Evolutionary conservation across 306 rosid species (phyloP).

Genomic region (Castanea mollissima): DNA sequence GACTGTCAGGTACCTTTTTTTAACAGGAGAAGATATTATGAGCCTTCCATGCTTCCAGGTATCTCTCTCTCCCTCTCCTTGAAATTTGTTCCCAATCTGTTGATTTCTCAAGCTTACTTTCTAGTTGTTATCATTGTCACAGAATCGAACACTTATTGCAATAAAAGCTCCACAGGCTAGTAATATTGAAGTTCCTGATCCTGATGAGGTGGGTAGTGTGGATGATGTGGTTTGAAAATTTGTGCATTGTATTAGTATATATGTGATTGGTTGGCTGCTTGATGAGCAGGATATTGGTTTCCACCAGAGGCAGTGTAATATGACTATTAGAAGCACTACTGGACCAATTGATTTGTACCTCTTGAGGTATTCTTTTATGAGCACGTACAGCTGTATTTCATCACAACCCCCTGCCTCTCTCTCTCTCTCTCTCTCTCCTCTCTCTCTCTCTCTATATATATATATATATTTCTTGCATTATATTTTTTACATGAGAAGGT

Average conservation of each 20-base stretch:
- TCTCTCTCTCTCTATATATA: not conserved
- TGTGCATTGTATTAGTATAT: conserved; percentile 12
- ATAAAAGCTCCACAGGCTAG: conserved; percentile 79
- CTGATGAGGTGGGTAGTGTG: conserved; percentile 63
- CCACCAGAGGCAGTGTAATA: conserved; percentile 55
- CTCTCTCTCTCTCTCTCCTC: conserved; percentile 7
- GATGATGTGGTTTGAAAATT: conserved; percentile 30
- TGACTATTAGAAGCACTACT: conserved; percentile 68
- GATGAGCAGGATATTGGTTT: conserved; percentile 56
- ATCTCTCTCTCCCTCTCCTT: conserved; percentile 12
- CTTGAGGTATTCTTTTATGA: conserved; percentile 48
- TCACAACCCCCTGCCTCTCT: not conserved
- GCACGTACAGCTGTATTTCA: conserved; percentile 14
- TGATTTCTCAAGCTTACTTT: conserved; percentile 26
- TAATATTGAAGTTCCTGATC: conserved; percentile 77
- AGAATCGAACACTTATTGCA: conserved; percentile 73
- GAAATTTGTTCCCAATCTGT: conserved; percentile 10
- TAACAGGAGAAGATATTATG: conserved; percentile 63
- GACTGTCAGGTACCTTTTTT: conserved; percentile 52
- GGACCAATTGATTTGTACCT: conserved; percentile 76
- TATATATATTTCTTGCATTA: not conserved
- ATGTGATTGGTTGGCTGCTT: conserved; percentile 31
- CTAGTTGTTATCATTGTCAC: conserved; percentile 21
- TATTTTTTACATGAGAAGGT: not conserved
- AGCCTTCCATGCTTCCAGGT: conserved; percentile 77